These are phyloP conservation scores for Populus hybrid DNA, from an alignment of 441 rosid genomes.

Conservation along the genomic window DNA sequence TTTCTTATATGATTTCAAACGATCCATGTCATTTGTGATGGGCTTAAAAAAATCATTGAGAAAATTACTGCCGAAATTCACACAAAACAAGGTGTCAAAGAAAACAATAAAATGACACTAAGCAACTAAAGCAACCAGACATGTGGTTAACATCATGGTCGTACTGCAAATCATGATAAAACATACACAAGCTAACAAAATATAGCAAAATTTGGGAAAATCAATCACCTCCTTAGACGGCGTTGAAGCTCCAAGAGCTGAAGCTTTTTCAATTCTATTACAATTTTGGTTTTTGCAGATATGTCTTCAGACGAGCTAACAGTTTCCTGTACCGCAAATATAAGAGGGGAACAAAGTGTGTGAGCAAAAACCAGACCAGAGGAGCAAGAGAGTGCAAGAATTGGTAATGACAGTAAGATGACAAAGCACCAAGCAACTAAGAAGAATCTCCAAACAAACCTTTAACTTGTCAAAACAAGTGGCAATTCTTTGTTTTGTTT, in stretches of 20 bases:
- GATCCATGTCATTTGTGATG: conserved; percentile 66
- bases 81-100: conserved; percentile 17
- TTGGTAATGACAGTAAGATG: conserved; percentile 15
- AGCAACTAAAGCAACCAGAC: not conserved
- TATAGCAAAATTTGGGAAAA: conserved; percentile 1
- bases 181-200: conserved; percentile 6
- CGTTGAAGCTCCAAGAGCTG: conserved; percentile 80
- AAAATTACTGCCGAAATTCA: conserved; percentile 58
- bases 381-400: not conserved
- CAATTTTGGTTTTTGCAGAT: conserved; percentile 87
- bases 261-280: conserved; percentile 90
- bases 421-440: conserved; percentile 7
- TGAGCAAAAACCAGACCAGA: not conserved
- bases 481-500: conserved; percentile 55
- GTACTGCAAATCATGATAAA: conserved; percentile 1
- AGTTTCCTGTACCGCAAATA: conserved; percentile 48
- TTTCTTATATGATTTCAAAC: conserved; percentile 72
- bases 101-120: not conserved
- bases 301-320: conserved; percentile 86
- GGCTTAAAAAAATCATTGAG: conserved; percentile 83
- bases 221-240: conserved; percentile 69
- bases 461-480: conserved; percentile 62
- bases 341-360: conserved; percentile 11
- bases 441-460: conserved; percentile 41
- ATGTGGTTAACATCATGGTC: not conserved